Base-by-base conservation (phyloP, 2,329 filamentous ascomycete genomes). In the Thielaviopsis populi region DNA sequence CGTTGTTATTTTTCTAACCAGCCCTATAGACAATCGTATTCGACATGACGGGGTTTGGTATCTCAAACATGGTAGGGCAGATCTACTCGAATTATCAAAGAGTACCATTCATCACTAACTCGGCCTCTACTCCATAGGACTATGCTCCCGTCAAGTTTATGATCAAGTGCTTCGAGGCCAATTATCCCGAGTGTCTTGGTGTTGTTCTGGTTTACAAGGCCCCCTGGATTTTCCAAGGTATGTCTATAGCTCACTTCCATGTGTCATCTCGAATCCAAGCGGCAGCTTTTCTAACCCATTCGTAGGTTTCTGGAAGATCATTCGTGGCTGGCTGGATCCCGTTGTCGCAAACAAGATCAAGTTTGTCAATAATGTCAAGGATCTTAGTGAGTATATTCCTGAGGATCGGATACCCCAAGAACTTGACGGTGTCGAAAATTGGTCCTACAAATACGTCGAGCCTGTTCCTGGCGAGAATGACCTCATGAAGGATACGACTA, bases 91-190 rank as follows among this genome's bases (percentile, higher is more conserved):
- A 50, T 6, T 40, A 3, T 22, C 33, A 33, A 22, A 24, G 58
- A 60, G 58, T 41, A 30, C 8, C 48, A 33, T 10, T 17, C n/a
- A 24, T 7, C 11, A 33, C 13, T 30, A 10, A 68, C 63, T 42
- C 70, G 71, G 42, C 73, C 65, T 41, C 48, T 15, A 15, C 10
- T 13, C 13, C 8, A 19, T 64, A 87, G 84, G 94, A 99, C 74
- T 97, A 97, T 73, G 83, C 88, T 0, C 92, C 94, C 0, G 89
- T 99, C 65, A 99, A 96, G 71, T 99, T 97, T 76, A 96, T 99
- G 87, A 96, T 99, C 74, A 95, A 96, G 75, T 96, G 91, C 74
- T 99, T 99, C 72, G 94, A 99, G 76, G 94, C 94, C 66, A 97
- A 99, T 73, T 99, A 97, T 70, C 94, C 94, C 0, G 94, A 99